Conservation (phyloP, 306 rosid species). For the Begonia fuchsioides region DNA sequence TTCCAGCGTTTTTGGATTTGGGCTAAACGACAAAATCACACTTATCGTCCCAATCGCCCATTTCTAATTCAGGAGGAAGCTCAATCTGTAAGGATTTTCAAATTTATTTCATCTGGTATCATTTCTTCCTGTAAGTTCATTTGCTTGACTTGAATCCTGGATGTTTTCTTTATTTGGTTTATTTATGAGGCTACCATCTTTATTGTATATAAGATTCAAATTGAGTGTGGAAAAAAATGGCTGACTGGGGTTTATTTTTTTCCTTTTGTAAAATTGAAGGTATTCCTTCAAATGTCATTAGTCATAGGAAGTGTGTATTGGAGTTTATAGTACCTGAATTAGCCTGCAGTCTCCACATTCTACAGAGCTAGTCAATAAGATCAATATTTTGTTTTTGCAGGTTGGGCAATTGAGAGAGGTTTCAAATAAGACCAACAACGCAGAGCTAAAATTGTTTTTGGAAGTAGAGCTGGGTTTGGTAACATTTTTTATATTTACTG, state of each 20-base stretch:
- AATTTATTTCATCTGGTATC: background rate
- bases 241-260: too few species aligned
- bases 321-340: background rate
- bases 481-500: constrained; percentile 12
- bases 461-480: constrained; percentile 76
- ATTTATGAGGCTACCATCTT: too few species aligned
- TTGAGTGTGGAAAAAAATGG: too few species aligned
- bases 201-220: too few species aligned
- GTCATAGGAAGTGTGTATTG: too few species aligned
- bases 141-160: too few species aligned
- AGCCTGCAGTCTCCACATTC: background rate
- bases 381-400: constrained; percentile 19
- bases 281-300: too few species aligned
- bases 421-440: constrained; percentile 49
- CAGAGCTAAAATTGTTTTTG: constrained; percentile 69
- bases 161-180: too few species aligned
- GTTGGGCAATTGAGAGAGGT: constrained; percentile 78
- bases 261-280: too few species aligned
- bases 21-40: constrained; percentile 91
- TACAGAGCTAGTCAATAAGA: background rate
- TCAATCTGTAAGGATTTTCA: constrained; percentile 44
- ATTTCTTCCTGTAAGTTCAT: too few species aligned
- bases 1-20: constrained; percentile 84
- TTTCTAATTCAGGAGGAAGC: constrained; percentile 61
- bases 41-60: constrained; percentile 72